Evolutionary conservation across 208 protist genomes (phyloP), one percentile per base, ranked within the genome.

Genomic region (Trypanosoma congolense): DNA sequence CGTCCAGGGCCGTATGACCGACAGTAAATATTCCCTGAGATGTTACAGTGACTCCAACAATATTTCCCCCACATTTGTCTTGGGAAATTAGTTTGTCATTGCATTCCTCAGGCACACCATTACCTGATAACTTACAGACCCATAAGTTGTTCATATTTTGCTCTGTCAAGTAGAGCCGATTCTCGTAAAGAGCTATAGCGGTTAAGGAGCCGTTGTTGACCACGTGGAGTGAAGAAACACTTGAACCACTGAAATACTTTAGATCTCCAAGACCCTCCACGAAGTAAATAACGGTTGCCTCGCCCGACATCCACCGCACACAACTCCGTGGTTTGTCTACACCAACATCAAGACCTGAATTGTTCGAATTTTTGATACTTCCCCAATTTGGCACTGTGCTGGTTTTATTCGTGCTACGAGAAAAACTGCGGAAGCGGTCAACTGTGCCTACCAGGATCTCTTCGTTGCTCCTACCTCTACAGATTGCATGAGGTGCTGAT

Each of bases 371-470:
- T 21, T 26, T 36, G 8, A 5, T 2, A 1, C n/a, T 18, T 4
- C 35, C 35, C 19, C 19, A 9, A 53, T 19, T 26, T 9, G 57
- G 30, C 21, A 68, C 61, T 43, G 62, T 75, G 43, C 29, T 44
- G 38, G 73, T 62, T n/a, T 70, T 25, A 31, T 61, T 63, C 5
- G 21, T 73, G 21, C 42, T 57, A 29, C 73, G 69, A 30, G 75
- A 73, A 42, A 76, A 62, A 25, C 46, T 65, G 51, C 75, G 77
- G 40, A 90, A 73, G 42, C 53, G 49, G 18, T 41, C 51, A 18
- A 33, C 33, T 2, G 35, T 50, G 12, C 73, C 73, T 31, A 86
- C 49, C 42, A 90, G 55, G 24, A 90, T 30, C 1, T 48, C 38
- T 3, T 56, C 51, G 36, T 74, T 61, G 3, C 38, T 62, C 8